Evolutionary conservation across 2,329 filamentous ascomycete species (phyloP).

Genomic region (Hymenoscyphus infarciens): DNA sequence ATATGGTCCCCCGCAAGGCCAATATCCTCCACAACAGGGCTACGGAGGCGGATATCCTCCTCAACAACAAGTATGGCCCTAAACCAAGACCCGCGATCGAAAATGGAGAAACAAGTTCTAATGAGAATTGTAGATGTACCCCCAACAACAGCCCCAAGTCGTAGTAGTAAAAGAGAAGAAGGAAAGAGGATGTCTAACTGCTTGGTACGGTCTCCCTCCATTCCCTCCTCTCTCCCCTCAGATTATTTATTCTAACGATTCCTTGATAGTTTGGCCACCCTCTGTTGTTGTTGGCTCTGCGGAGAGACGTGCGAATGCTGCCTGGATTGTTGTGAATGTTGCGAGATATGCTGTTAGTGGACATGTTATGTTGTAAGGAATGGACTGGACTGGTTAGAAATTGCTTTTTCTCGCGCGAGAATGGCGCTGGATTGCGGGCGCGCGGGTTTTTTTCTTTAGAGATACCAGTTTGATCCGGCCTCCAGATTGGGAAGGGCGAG

Average conservation of each 20-base stretch:
- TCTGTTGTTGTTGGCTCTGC: slow-evolving; percentile 12
- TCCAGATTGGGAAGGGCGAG: not conserved
- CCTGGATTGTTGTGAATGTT: slow-evolving; percentile 7
- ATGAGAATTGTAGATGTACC: slow-evolving; percentile 3
- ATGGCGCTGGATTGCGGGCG: not conserved
- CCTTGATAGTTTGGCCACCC: slow-evolving; percentile 1
- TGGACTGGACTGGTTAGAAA: too few species aligned
- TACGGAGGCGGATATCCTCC: not conserved
- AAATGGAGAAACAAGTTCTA: not conserved
- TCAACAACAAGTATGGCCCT: slow-evolving; percentile 7
- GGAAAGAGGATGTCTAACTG: slow-evolving; percentile 7
- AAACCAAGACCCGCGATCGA: not conserved
- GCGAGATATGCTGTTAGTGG: slow-evolving; percentile 10
- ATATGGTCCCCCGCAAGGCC: slow-evolving; percentile 7
- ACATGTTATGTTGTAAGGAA: not conserved
- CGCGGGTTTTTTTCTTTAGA: not conserved
- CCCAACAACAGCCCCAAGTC: slow-evolving; percentile 8
- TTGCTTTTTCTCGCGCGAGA: not conserved
- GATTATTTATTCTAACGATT: not conserved
- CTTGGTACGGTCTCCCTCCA: slow-evolving; percentile 3
- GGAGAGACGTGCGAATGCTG: slow-evolving; percentile 11
- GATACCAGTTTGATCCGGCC: not conserved
- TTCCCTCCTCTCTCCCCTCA: not conserved
- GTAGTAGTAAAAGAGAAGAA: slow-evolving; percentile 8
- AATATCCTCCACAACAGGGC: slow-evolving; percentile 3